Percentiles rank a stretch among this genome's conserved stretches.
Conservation (phyloP, 2,329 filamentous ascomycete species). For the Cytospora piceicola region DNA sequence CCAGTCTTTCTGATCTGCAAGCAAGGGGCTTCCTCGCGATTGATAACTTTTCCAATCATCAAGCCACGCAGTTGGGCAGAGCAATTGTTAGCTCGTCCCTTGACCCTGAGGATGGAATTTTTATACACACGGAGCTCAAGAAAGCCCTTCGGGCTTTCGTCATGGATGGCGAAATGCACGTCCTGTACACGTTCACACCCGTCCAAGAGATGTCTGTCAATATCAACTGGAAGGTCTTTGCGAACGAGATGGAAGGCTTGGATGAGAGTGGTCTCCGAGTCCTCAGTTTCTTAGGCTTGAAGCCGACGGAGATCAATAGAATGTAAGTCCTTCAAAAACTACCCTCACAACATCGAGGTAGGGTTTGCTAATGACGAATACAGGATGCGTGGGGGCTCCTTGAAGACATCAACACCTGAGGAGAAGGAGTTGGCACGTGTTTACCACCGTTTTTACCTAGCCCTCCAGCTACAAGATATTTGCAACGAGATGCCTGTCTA, state of each 20-base stretch:
- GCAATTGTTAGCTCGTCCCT: slow-evolving; percentile 75
- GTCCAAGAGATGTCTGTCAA: slow-evolving; percentile 60
- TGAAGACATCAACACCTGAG: slow-evolving; percentile 65
- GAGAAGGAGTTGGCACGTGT: slow-evolving; percentile 66
- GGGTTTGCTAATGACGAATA: slow-evolving; percentile 2
- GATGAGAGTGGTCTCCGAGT: slow-evolving; percentile 74
- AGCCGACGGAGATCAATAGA: slow-evolving; percentile 67
- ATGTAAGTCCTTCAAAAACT: slow-evolving; percentile 52
- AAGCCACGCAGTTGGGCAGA: slow-evolving; percentile 67
- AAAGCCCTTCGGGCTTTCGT: slow-evolving; percentile 73
- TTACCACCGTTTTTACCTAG: slow-evolving; percentile 74
- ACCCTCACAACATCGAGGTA: slow-evolving; percentile 30
- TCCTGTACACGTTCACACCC: slow-evolving; percentile 77
- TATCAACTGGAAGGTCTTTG: slow-evolving; percentile 75
- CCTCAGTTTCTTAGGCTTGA: slow-evolving; percentile 69
- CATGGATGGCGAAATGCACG: slow-evolving; percentile 80
- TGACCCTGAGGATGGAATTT: slow-evolving; percentile 74
- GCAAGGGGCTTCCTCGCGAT: slow-evolving; percentile 57
- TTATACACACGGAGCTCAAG: slow-evolving; percentile 70
- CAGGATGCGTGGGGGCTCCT: slow-evolving; percentile 67
- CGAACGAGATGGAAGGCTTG: slow-evolving; percentile 69
- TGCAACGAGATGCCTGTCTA: slow-evolving; percentile 78
- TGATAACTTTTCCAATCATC: slow-evolving; percentile 56
- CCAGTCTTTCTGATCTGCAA: slow-evolving; percentile 62
- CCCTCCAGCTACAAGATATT: slow-evolving; percentile 76